Percentiles rank a stretch among this genome's conserved stretches.
phyloP scores from a whole-genome alignment of 306 rosid genomes.

The Vigna mungo region DNA sequence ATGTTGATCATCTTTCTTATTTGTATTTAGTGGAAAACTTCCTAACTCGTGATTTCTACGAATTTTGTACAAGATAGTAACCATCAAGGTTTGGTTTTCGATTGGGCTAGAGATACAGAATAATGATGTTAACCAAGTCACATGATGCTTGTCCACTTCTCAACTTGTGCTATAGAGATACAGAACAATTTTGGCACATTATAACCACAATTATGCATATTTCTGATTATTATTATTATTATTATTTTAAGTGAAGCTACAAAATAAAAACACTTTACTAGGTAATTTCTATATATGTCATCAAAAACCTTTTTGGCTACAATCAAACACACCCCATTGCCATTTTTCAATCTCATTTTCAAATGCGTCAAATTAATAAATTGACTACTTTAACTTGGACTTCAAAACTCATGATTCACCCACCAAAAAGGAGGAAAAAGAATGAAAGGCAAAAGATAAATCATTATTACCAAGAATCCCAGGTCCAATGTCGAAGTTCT shows the following conservation, averaged over 20 bases:
- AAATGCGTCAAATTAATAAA: conserved; percentile 2
- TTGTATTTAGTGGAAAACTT: too few species aligned
- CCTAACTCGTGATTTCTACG: too few species aligned
- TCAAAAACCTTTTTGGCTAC: conserved; percentile 29
- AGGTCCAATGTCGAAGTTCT: conserved; percentile 34
- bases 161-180: neutral
- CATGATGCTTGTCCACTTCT: conserved; percentile 49
- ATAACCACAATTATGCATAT: conserved; percentile 5
- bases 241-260: conserved; percentile 1
- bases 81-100: conserved; percentile 12
- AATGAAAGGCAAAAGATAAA: conserved; percentile 24
- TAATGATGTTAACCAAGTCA: conserved; percentile 44
- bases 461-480: conserved; percentile 42
- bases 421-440: neutral
- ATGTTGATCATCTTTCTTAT: too few species aligned
- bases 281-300: neutral
- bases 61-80: neutral
- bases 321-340: conserved; percentile 19
- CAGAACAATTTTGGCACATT: conserved; percentile 29
- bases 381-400: conserved; percentile 30
- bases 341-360: neutral
- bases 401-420: conserved; percentile 24
- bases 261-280: neutral
- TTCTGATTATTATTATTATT: neutral
- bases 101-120: conserved; percentile 37